Conservation (phyloP, 306 rosid species). For the Inga laurina region DNA sequence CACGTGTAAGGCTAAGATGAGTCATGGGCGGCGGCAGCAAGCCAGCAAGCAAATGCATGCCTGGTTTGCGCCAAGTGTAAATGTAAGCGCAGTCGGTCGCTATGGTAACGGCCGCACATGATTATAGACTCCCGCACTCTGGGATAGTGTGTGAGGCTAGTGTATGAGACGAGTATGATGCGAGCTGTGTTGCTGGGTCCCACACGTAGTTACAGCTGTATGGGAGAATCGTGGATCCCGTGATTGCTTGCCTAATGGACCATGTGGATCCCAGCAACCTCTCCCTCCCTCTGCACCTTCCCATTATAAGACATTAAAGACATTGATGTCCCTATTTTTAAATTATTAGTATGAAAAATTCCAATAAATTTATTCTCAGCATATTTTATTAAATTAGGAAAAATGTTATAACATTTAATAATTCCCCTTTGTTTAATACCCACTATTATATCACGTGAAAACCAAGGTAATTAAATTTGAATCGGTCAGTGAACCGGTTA, state of each 20-base stretch:
- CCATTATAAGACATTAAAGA: neutral
- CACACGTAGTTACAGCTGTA: neutral
- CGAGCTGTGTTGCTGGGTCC: neutral
- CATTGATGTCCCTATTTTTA: neutral
- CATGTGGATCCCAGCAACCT: neutral
- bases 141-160: neutral
- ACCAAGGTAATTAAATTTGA: no score
- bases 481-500: no score
- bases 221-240: neutral
- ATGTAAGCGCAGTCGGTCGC: neutral
- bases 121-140: neutral
- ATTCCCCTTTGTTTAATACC: no score
- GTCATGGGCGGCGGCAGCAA: neutral
- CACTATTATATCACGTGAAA: no score
- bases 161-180: neutral
- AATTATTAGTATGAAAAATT: no score
- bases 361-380: no score
- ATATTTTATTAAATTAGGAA: no score
- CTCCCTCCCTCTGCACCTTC: neutral
- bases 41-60: neutral
- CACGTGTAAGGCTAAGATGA: neutral
- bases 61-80: neutral
- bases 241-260: constrained; percentile 6
- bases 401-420: no score
- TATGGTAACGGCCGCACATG: neutral